phyloP scores from a whole-genome alignment of 148 eudicot species.

The Camellia granthamiana region DNA sequence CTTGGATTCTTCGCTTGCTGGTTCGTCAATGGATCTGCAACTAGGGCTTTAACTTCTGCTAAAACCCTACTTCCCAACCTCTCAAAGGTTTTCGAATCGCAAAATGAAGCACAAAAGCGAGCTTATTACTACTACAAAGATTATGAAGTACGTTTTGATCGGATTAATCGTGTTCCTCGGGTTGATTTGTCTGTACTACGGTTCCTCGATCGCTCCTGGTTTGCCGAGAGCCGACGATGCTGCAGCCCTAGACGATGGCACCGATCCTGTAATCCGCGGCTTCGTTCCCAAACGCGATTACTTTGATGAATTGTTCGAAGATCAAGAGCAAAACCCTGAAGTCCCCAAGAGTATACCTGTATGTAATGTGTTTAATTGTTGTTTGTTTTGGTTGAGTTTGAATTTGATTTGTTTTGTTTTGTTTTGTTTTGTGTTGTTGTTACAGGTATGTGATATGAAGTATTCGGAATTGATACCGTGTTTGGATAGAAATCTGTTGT shows the following conservation, averaged over 20 bases:
- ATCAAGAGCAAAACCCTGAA: conserved; percentile 37
- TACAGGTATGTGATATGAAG: conserved; percentile 62
- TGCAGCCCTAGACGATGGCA: conserved; percentile 25
- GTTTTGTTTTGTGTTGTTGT: not conserved
- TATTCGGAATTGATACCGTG: conserved; percentile 66
- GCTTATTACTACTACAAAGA: conserved; percentile 16
- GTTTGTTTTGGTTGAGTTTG: not conserved
- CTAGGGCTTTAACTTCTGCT: conserved; percentile 21
- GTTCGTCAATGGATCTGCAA: conserved; percentile 26
- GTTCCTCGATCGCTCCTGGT: conserved; percentile 36
- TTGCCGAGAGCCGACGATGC: conserved; percentile 28
- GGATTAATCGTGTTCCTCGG: conserved; percentile 46
- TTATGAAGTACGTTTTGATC: conserved; percentile 43
- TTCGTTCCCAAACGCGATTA: conserved; percentile 24
- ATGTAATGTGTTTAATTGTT: conserved; percentile 11
- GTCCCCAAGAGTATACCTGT: conserved; percentile 60
- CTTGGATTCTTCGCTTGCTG: conserved; percentile 13
- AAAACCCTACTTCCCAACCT: not conserved
- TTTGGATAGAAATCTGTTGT: conserved; percentile 47
- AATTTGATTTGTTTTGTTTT: not conserved
- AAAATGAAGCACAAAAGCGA: conserved; percentile 49
- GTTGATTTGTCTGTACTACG: conserved; percentile 50
- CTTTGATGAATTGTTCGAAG: conserved; percentile 23
- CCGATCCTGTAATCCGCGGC: conserved; percentile 45
- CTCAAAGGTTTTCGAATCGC: not conserved